Percentiles rank a stretch among this genome's conserved stretches.
These are phyloP conservation scores for Clonostachys byssicola DNA, from an alignment of 2,329 filamentous ascomycete species.

Conservation along the genomic window DNA sequence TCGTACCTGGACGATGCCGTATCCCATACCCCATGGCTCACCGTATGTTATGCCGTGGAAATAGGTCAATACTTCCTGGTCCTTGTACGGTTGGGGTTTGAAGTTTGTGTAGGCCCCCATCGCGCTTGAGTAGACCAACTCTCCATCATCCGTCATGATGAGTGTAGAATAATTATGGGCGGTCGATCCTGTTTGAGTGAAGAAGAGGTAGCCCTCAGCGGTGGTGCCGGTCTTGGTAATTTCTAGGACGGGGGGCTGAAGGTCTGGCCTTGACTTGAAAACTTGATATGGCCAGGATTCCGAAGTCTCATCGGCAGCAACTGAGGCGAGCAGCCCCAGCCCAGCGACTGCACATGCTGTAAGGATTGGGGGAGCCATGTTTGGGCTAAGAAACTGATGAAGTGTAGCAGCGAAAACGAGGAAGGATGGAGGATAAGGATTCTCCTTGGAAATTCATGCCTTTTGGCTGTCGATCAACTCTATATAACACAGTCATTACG, in stretches of 20 bases:
- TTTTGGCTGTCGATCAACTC: no score
- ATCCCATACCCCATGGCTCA: constrained; percentile 18
- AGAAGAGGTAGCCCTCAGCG: constrained; percentile 16
- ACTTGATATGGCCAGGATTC: constrained; percentile 11
- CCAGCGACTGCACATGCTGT: not conserved
- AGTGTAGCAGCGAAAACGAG: not conserved
- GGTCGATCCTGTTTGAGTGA: constrained; percentile 10
- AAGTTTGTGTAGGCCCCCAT: constrained; percentile 10
- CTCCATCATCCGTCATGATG: constrained; percentile 18
- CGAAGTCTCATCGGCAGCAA: constrained; percentile 9
- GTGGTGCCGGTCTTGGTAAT: constrained; percentile 9
- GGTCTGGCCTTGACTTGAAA: constrained; percentile 13
- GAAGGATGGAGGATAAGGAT: not conserved
- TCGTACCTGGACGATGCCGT: constrained; percentile 21
- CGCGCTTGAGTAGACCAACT: constrained; percentile 17
- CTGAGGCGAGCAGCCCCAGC: constrained; percentile 9
- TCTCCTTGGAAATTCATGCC: no score
- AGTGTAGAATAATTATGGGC: constrained; percentile 4
- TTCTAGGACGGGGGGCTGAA: constrained; percentile 11
- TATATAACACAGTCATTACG: no score
- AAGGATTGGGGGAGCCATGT: not conserved
- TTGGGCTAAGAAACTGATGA: not conserved
- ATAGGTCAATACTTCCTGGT: constrained; percentile 18
- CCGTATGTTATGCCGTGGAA: constrained; percentile 17
- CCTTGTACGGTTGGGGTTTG: constrained; percentile 18